Percentiles rank a stretch among this genome's conserved stretches.
phyloP scores from a whole-genome alignment of 139 green algal genomes.

The Chlorella sp. region DNA sequence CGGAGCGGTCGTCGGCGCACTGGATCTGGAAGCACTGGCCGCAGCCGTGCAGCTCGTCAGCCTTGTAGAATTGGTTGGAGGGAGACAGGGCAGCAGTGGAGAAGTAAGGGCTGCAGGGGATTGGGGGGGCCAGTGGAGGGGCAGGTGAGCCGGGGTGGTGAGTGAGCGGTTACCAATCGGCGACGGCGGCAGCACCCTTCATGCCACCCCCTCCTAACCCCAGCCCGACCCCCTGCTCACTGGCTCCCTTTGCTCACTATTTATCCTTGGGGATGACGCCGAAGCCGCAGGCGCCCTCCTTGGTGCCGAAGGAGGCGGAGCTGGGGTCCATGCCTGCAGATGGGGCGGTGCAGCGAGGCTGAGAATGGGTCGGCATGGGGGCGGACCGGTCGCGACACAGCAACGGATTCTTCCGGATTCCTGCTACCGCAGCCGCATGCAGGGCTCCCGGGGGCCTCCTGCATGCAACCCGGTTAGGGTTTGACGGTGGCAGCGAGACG shows the following conservation, averaged over 20 bases:
- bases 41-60: conserved; percentile 17
- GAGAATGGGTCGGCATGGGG: neutral
- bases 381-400: no score
- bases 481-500: no score
- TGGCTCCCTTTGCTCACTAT: neutral
- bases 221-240: no score
- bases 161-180: neutral
- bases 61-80: conserved; percentile 37
- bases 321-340: conserved; percentile 35
- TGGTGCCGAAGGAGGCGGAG: conserved; percentile 27
- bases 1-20: conserved; percentile 26
- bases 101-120: conserved; percentile 30
- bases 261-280: conserved; percentile 36
- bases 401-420: no score
- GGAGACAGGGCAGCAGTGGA: conserved; percentile 13
- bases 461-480: no score
- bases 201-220: no score
- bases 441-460: no score
- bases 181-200: no score
- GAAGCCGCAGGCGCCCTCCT: conserved; percentile 41
- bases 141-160: no score
- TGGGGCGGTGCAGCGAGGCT: no score
- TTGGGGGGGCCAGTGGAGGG: neutral
- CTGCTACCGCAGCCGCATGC: no score
- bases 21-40: conserved; percentile 43